phyloP scores from a whole-genome alignment of 2,329 filamentous ascomycete species.

The Cytospora piceae region DNA sequence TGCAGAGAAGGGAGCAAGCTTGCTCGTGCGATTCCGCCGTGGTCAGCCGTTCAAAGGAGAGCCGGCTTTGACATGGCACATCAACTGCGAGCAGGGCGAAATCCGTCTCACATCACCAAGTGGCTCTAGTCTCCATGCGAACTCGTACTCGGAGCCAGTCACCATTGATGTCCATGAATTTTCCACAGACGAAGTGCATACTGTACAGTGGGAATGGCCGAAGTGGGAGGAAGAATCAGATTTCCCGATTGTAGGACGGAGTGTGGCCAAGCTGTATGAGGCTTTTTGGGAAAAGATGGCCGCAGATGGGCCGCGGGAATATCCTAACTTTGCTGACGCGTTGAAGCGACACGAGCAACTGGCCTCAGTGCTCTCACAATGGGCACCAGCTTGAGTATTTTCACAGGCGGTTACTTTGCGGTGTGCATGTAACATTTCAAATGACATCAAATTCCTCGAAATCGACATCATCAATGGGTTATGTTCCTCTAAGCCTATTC shows the following conservation, averaged over 20 bases:
- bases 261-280: slow-evolving; percentile 61
- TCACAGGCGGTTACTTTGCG: not conserved
- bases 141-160: slow-evolving; percentile 44
- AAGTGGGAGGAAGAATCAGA: slow-evolving; percentile 48
- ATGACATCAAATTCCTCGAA: too few species aligned
- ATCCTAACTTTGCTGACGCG: slow-evolving; percentile 23
- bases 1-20: slow-evolving; percentile 41
- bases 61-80: slow-evolving; percentile 48
- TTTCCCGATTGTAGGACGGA: slow-evolving; percentile 49
- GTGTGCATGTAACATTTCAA: too few species aligned
- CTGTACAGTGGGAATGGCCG: slow-evolving; percentile 49
- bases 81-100: slow-evolving; percentile 53
- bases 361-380: slow-evolving; percentile 11
- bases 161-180: slow-evolving; percentile 56
- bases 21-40: slow-evolving; percentile 46
- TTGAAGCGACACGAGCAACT: slow-evolving; percentile 25
- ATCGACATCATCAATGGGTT: too few species aligned
- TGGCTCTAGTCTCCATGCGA: slow-evolving; percentile 38
- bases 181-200: slow-evolving; percentile 47
- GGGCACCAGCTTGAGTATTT: slow-evolving; percentile 3
- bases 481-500: too few species aligned
- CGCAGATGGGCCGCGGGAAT: slow-evolving; percentile 5
- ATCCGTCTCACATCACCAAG: slow-evolving; percentile 42
- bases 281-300: slow-evolving; percentile 41
- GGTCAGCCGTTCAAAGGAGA: slow-evolving; percentile 51